Evolutionary conservation across 345 rosid genomes (phyloP), one percentile per base, ranked within the genome.

Genomic region (Gossypium mustelinum): DNA sequence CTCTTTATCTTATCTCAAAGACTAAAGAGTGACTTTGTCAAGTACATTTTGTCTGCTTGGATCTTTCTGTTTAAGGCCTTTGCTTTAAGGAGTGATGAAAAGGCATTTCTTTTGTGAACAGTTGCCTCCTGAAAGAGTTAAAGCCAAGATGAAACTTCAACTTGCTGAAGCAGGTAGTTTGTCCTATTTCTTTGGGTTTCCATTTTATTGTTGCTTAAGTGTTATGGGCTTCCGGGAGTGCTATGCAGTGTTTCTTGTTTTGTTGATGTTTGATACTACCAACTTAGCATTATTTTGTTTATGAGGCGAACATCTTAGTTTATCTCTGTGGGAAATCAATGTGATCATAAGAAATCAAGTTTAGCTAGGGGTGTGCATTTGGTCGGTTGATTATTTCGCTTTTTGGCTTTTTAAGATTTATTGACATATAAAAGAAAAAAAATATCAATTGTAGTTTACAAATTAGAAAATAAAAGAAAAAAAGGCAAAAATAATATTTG

Each of bases 101-200:
- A 39, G 14, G 9, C 27, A 77, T 70, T 83, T 79, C 71, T 81
- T 76, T 83, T 77, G 50, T 79, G 72, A 63, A 79, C 86, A 92
- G 98, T 82, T 92, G 41, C 86, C 89, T 27, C 94, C 94, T 81
- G 98, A 87, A 68, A 92, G 86, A 78, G 95, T 92, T 67, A 94
- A 94, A 82, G 98, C 98, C 73, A 88, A 84, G 89, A 94, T 87
- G 97, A 94, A 91, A 79, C 80, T 85, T 74, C 97, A 92, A 86
- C 98, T 94, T 76, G 79, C 84, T 78, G 90, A 89, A 81, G 90
- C 98, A 59, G 93, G 98, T 92, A 81, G 77, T 25, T 69, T 76
- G 58, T 27, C 29, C 77, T 65, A 20, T 20, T 27, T 60, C 25
- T 11, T 47, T 61, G 56, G 27, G 7, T 48, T 61, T 73, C 16